A percentile compares a stretch with the other conserved stretches of the same genome.
These are phyloP conservation scores for Populus hybrid DNA, from an alignment of 441 rosid species.

Conservation along the genomic window DNA sequence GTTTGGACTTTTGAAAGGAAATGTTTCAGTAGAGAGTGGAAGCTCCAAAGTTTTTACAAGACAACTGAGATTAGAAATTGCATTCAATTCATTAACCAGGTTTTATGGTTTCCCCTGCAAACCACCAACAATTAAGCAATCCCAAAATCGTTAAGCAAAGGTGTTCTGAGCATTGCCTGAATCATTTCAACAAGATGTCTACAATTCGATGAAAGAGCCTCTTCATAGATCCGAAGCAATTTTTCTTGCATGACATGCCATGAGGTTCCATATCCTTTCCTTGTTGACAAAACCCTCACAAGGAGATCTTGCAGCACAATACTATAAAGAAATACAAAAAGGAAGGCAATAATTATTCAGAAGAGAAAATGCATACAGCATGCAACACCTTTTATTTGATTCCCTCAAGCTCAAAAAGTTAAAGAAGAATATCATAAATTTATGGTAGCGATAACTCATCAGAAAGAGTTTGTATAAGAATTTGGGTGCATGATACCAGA, in stretches of 20 bases:
- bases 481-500: neutral
- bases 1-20: neutral
- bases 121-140: slow-evolving; percentile 14
- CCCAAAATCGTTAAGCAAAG: neutral
- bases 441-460: too few species aligned
- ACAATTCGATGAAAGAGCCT: slow-evolving; percentile 76
- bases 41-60: neutral
- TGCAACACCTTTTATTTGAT: neutral
- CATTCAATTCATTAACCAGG: neutral
- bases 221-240: slow-evolving; percentile 58
- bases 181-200: slow-evolving; percentile 62
- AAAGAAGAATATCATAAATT: neutral
- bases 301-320: slow-evolving; percentile 70
- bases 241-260: slow-evolving; percentile 60
- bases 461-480: neutral
- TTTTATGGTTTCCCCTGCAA: slow-evolving; percentile 12
- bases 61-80: neutral
- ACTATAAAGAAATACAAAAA: slow-evolving; percentile 46
- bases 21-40: neutral
- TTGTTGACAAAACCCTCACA: slow-evolving; percentile 58
- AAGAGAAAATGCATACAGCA: neutral
- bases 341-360: slow-evolving; percentile 12
- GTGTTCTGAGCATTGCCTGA: slow-evolving; percentile 46
- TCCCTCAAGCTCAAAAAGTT: neutral
- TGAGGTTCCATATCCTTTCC: slow-evolving; percentile 54